phyloP scores from a whole-genome alignment of 2,329 filamentous ascomycete species.

The Trichophaea hybrida region DNA sequence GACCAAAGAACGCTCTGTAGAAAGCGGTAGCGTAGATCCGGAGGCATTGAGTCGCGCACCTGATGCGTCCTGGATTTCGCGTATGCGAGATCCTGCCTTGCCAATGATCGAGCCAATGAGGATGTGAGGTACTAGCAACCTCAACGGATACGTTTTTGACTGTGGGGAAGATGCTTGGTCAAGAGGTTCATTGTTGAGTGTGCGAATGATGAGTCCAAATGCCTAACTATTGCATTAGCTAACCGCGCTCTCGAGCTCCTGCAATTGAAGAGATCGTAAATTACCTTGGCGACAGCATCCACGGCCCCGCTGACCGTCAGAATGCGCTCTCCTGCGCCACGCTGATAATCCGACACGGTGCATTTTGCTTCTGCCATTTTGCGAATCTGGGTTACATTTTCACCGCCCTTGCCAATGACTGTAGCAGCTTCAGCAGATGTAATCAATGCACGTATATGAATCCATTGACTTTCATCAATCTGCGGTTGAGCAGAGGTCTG shows the following conservation, averaged over 20 bases:
- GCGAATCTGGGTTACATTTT: constrained; percentile 95
- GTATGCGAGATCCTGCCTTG: constrained; percentile 87
- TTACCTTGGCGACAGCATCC: constrained; percentile 89
- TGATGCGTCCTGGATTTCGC: constrained; percentile 95
- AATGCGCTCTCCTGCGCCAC: constrained; percentile 93
- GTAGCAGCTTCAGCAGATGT: constrained; percentile 95
- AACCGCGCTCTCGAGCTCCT: constrained; percentile 5
- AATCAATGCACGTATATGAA: constrained; percentile 92
- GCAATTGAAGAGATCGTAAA: constrained; percentile 24
- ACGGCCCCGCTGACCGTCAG: constrained; percentile 92
- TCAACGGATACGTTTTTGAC: constrained; percentile 93
- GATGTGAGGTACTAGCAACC: constrained; percentile 88
- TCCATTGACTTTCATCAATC: constrained; percentile 80
- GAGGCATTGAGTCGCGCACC: constrained; percentile 93
- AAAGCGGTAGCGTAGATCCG: constrained; percentile 83
- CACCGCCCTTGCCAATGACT: constrained; percentile 94
- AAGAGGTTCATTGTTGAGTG: constrained; percentile 90
- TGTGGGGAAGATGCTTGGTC: constrained; percentile 76
- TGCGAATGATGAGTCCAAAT: constrained; percentile 95
- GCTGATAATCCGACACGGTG: constrained; percentile 95
- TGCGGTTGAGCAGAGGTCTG: constrained; percentile 37
- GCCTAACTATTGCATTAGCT: constrained; percentile 41
- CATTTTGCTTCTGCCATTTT: constrained; percentile 93
- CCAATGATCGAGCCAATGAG: constrained; percentile 98
- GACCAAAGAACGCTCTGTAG: constrained; percentile 92